Conservation (phyloP, 176 grass and related monocot species). For the Dactylis glomerata region DNA sequence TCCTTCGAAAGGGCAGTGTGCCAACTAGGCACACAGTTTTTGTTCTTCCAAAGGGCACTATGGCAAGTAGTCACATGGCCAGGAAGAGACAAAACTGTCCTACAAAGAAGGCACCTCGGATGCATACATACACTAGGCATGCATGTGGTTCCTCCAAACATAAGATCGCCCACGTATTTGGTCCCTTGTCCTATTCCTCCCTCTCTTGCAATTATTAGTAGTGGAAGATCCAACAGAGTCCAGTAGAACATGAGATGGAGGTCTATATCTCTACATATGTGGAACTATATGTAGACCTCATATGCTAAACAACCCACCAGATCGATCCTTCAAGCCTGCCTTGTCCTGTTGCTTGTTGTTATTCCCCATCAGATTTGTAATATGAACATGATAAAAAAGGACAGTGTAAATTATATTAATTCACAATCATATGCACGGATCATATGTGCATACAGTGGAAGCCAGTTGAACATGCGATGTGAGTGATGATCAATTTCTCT, state of each 20-base stretch:
- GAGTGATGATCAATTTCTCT: not conserved
- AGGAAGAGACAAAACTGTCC: not conserved
- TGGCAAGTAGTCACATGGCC: conserved; percentile 27
- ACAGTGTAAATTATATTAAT: not conserved
- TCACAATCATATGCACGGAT: not conserved
- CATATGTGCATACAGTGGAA: not conserved
- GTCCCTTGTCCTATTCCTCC: conserved; percentile 23
- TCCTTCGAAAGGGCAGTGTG: not conserved
- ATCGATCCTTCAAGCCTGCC: conserved; percentile 18
- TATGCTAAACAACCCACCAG: conserved; percentile 31
- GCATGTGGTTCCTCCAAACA: conserved; percentile 35
- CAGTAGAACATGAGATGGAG: conserved; percentile 34
- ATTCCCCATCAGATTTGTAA: not conserved
- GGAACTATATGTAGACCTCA: conserved; percentile 31
- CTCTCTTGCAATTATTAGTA: conserved; percentile 28
- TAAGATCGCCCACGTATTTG: conserved; percentile 28
- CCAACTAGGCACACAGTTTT: not conserved
- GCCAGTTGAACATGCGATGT: conserved; percentile 16
- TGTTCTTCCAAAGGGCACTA: not conserved
- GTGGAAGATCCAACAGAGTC: conserved; percentile 38
- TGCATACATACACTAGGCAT: not conserved
- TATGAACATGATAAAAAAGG: not conserved
- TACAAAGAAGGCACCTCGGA: no score
- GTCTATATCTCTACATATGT: not conserved
- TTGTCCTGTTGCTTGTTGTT: conserved; percentile 27